These are phyloP conservation scores for Colletotrichum karsti DNA, from an alignment of 2,329 filamentous ascomycete species.

Conservation along the genomic window DNA sequence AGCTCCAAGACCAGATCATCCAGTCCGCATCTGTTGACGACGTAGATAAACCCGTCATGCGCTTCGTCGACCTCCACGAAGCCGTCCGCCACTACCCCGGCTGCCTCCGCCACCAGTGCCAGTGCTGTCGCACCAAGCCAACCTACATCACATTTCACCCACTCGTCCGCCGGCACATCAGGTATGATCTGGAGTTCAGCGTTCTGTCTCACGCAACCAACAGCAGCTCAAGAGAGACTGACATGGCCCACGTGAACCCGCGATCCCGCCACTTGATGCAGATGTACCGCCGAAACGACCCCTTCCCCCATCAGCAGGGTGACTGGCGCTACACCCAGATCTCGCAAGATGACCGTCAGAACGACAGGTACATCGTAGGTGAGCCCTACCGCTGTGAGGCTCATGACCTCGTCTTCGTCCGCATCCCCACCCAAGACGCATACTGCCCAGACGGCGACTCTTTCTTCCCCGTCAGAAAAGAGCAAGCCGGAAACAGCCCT, in stretches of 20 bases:
- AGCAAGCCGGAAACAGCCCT: too few relatives aligned
- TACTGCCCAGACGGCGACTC: too few relatives aligned
- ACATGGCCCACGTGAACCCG: neutral
- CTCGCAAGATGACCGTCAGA: neutral
- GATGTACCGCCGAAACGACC: neutral
- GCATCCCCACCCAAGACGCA: neutral
- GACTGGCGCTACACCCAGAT: conserved; percentile 2
- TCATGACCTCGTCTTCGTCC: conserved; percentile 8
- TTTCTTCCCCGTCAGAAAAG: too few relatives aligned
- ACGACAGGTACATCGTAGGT: neutral
- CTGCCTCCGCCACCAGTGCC: neutral
- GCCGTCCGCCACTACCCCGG: neutral
- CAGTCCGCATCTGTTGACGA: neutral
- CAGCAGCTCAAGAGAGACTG: neutral
- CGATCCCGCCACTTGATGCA: neutral
- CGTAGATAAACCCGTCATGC: neutral
- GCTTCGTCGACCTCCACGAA: conserved; percentile 6
- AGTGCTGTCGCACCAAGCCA: neutral
- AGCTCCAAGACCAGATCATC: neutral
- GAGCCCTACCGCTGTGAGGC: neutral
- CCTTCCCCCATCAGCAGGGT: neutral
- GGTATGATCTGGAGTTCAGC: neutral
- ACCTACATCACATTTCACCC: conserved; percentile 19
- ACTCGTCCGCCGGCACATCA: neutral
- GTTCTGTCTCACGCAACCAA: neutral